Conservation (phyloP, 441 rosid genomes). For the Pelargonium australe region DNA sequence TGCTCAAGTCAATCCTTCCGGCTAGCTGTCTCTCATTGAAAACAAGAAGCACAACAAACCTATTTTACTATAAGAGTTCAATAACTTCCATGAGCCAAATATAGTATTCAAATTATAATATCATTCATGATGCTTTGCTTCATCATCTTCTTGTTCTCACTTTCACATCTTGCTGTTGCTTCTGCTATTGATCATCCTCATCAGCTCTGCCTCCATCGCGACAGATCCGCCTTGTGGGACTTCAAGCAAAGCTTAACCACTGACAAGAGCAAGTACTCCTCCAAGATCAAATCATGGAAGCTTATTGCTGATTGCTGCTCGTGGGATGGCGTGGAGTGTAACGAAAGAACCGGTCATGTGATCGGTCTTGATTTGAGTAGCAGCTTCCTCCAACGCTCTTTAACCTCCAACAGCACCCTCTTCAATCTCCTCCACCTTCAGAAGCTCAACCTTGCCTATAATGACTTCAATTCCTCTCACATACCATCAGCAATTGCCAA, state of each 20-base stretch:
- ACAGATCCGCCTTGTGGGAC: slow-evolving; percentile 8
- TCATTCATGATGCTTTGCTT: background rate
- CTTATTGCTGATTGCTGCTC: slow-evolving; percentile 17
- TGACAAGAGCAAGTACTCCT: background rate
- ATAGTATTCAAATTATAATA: too few relatives aligned
- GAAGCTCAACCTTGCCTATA: slow-evolving; percentile 19
- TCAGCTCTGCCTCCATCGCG: background rate
- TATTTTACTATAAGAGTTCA: too few relatives aligned
- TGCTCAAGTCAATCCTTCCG: background rate
- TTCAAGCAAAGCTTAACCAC: slow-evolving; percentile 13
- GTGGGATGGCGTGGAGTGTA: slow-evolving; percentile 27
- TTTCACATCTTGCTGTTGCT: background rate
- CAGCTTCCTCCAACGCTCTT: slow-evolving; percentile 16
- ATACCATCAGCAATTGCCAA: slow-evolving; percentile 15
- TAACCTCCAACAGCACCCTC: slow-evolving; percentile 18
- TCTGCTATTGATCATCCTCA: background rate
- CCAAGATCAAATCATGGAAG: slow-evolving; percentile 12
- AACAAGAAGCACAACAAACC: background rate
- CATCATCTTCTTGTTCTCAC: background rate
- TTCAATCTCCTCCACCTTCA: slow-evolving; percentile 17
- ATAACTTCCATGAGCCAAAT: too few relatives aligned
- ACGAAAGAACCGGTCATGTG: slow-evolving; percentile 17
- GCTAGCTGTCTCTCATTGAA: background rate
- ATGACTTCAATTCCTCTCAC: slow-evolving; percentile 15
- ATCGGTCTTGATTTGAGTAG: slow-evolving; percentile 17